Conservation (phyloP, 2,329 filamentous ascomycete species). For the Microsporum audouinii region DNA sequence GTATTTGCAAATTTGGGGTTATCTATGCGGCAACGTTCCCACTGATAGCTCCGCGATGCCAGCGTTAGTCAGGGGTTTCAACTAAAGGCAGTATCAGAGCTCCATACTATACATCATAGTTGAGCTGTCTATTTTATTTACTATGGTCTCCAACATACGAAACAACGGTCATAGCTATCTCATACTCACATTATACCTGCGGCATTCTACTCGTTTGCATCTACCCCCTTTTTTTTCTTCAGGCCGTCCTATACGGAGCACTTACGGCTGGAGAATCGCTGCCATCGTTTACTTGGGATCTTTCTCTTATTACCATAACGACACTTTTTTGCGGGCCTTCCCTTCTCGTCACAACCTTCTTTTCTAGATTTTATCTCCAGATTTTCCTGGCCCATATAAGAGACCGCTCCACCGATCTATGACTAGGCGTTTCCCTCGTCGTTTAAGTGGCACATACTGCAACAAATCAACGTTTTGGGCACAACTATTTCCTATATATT, state of each 20-base stretch:
- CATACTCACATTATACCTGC: not conserved
- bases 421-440: not conserved
- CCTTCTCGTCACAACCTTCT: not conserved
- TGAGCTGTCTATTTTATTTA: not conserved
- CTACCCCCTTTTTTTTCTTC: not conserved
- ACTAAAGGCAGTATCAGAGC: not conserved
- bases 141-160: not conserved
- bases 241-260: no score
- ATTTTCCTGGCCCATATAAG: not conserved
- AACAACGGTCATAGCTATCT: not conserved
- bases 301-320: not conserved
- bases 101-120: not conserved
- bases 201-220: not conserved
- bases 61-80: not conserved
- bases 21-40: not conserved
- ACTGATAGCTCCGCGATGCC: not conserved
- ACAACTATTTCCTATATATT: not conserved
- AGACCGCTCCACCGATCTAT: not conserved
- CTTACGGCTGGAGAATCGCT: no score
- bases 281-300: not conserved
- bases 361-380: not conserved
- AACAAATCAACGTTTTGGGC: not conserved
- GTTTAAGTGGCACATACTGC: not conserved
- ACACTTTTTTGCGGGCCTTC: not conserved
- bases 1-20: slow-evolving; percentile 9